A percentile compares a stretch with the other conserved stretches of the same genome.
Conservation (phyloP, 1,284 basidiomycete species). For the Sutorius eximius region DNA sequence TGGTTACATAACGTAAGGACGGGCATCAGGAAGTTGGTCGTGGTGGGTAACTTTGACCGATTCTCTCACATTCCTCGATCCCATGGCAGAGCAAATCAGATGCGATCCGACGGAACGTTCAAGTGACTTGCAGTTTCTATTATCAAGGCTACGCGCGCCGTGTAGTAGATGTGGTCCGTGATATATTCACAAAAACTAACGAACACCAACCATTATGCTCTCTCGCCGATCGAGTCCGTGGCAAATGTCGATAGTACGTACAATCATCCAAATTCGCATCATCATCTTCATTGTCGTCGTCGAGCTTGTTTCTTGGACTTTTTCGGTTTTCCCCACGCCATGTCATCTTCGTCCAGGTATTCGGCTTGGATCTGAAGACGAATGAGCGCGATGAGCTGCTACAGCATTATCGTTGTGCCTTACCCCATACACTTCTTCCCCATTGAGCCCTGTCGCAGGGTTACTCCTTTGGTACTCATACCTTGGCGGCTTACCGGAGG, state of each 20-base stretch:
- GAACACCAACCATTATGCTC: background rate
- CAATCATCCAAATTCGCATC: background rate
- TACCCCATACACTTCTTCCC: conserved; percentile 22
- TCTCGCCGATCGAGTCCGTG: background rate
- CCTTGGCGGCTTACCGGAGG: conserved; percentile 15
- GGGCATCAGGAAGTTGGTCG: background rate
- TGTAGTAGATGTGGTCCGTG: background rate
- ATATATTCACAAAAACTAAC: background rate
- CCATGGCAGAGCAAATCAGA: background rate
- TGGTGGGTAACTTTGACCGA: too few species aligned
- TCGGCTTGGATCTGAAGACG: conserved; percentile 22
- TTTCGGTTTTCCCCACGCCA: conserved; percentile 26
- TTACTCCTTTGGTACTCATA: conserved; percentile 12
- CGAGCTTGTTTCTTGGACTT: background rate
- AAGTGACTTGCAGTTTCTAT: background rate
- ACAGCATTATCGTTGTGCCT: background rate
- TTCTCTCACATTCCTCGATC: background rate
- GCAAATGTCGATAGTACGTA: background rate
- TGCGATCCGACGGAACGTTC: background rate
- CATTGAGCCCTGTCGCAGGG: conserved; percentile 19
- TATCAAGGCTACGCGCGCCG: background rate
- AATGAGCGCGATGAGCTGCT: background rate
- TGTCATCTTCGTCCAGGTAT: conserved; percentile 31
- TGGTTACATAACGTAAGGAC: background rate
- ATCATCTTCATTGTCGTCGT: background rate